Evolutionary conservation across 805 yeast genomes (phyloP).

Genomic region (Candida tammaniensis): DNA sequence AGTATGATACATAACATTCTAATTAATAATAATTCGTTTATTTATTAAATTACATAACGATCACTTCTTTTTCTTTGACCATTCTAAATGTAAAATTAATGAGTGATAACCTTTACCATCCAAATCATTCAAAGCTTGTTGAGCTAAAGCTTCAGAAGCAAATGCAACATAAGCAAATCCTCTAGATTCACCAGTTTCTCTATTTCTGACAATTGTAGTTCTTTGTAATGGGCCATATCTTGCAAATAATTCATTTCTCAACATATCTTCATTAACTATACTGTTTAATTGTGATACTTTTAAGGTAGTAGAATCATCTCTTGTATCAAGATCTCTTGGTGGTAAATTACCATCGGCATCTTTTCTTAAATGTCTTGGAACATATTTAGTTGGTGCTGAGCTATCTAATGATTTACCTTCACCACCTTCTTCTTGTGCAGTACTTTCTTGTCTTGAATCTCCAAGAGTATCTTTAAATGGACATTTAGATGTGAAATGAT

Average conservation of each 20-base stretch:
- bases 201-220: slow-evolving; percentile 81
- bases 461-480: slow-evolving; percentile 87
- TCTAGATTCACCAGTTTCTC: slow-evolving; percentile 90
- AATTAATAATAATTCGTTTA: slow-evolving; percentile 3
- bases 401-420: slow-evolving; percentile 17
- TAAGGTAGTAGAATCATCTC: slow-evolving; percentile 85
- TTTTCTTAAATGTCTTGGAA: slow-evolving; percentile 45
- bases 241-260: slow-evolving; percentile 68
- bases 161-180: slow-evolving; percentile 95
- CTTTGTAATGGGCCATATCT: slow-evolving; percentile 68
- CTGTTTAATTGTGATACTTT: slow-evolving; percentile 89
- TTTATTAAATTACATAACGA: slow-evolving; percentile 12
- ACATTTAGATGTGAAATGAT: slow-evolving; percentile 91
- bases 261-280: slow-evolving; percentile 75
- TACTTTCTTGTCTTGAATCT: slow-evolving; percentile 42
- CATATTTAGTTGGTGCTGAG: slow-evolving; percentile 33
- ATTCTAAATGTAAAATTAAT: slow-evolving; percentile 59
- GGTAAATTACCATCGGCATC: slow-evolving; percentile 43
- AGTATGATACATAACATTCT: no score
- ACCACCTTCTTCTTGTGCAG: slow-evolving; percentile 22
- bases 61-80: slow-evolving; percentile 46
- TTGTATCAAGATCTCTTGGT: slow-evolving; percentile 35
- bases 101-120: slow-evolving; percentile 92
- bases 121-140: slow-evolving; percentile 68
- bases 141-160: slow-evolving; percentile 65